phyloP scores from a whole-genome alignment of 148 eudicot genomes.

The Rhododendron mucronatum region DNA sequence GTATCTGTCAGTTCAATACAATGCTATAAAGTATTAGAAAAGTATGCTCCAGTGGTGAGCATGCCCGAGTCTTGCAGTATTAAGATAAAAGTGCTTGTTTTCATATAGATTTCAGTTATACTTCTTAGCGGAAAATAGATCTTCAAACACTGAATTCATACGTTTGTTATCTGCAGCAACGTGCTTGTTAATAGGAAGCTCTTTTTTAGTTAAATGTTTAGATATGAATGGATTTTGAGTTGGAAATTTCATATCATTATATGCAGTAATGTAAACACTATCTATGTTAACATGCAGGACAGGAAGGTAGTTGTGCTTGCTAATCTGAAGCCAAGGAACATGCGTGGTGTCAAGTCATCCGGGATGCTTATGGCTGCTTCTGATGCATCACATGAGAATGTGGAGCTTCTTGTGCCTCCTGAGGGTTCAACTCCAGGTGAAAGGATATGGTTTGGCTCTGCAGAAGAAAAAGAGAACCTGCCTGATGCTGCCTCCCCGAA shows the following conservation, averaged over 20 bases:
- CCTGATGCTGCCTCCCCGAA: conserved; percentile 75
- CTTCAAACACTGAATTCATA: neutral
- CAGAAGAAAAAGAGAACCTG: conserved; percentile 63
- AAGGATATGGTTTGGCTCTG: conserved; percentile 86
- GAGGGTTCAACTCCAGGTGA: conserved; percentile 80
- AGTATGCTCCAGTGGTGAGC: neutral
- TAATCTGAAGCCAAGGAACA: conserved; percentile 93
- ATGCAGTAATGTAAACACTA: neutral
- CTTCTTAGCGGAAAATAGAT: neutral
- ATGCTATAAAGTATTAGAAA: neutral
- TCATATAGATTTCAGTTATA: neutral
- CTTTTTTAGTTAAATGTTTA: neutral
- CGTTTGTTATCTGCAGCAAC: neutral
- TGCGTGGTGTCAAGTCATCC: conserved; percentile 84
- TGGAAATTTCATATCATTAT: neutral
- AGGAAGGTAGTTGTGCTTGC: conserved; percentile 75
- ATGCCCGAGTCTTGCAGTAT: neutral
- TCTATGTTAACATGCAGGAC: conserved; percentile 40
- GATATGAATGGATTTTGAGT: neutral
- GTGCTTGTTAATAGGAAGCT: neutral
- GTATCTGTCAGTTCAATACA: neutral
- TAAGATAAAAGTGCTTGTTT: neutral
- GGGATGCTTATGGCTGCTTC: conserved; percentile 99
- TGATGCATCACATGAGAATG: conserved; percentile 87
- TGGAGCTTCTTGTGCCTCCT: conserved; percentile 93